phyloP scores from a whole-genome alignment of 2,329 filamentous ascomycete genomes.

The Aspergillus melleus region DNA sequence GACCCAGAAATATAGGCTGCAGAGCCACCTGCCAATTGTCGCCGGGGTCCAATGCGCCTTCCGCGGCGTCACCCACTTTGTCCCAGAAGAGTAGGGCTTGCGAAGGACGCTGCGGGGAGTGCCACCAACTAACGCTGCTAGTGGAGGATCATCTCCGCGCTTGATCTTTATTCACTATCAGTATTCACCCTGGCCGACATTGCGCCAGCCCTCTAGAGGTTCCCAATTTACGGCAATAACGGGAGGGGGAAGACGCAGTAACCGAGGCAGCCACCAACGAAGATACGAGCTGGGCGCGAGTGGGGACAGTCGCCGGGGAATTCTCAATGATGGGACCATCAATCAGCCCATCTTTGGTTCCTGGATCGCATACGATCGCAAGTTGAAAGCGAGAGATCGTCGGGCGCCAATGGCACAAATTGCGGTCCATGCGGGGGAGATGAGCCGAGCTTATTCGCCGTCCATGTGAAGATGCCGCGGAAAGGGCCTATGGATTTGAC shows the following conservation, averaged over 20 bases:
- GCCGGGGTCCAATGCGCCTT: not conserved
- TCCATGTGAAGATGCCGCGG: not conserved
- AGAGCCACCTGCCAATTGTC: not conserved
- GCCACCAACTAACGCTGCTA: not conserved
- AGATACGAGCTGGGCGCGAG: not conserved
- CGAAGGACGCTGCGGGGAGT: constrained; percentile 2
- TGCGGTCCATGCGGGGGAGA: not conserved
- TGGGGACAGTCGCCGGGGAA: not conserved
- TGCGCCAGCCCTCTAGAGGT: too few relatives aligned
- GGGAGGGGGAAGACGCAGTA: not conserved
- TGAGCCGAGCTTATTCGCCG: not conserved
- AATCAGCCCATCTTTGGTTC: too few relatives aligned
- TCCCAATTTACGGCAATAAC: not conserved
- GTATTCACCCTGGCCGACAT: not conserved
- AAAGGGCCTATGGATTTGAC: not conserved
- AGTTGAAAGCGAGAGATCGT: too few relatives aligned
- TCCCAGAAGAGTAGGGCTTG: constrained; percentile 14
- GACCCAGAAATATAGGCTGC: not conserved
- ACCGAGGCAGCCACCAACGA: not conserved
- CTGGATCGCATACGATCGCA: too few relatives aligned
- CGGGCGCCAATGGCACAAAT: not conserved
- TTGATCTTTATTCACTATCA: not conserved
- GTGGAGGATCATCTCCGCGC: not conserved
- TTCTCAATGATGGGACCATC: not conserved
- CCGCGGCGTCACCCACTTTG: not conserved